phyloP scores from a whole-genome alignment of 2,329 filamentous ascomycete species.

The Harringtonia lauricola region DNA sequence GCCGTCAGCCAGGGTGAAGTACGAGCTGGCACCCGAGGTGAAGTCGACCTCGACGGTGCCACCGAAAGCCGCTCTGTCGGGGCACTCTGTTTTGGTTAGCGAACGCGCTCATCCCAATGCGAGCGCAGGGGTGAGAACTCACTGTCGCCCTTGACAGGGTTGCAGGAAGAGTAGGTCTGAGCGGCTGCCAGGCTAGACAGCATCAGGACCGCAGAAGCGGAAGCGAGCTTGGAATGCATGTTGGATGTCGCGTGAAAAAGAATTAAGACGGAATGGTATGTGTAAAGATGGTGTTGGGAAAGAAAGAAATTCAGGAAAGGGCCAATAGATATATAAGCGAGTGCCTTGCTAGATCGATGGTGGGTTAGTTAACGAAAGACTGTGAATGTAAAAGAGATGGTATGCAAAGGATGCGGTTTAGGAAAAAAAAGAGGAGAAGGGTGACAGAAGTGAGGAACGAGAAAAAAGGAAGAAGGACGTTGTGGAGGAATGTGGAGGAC shows the following conservation, averaged over 20 bases:
- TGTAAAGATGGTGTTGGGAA: neutral
- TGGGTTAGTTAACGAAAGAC: neutral
- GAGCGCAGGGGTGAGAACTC: slow-evolving; percentile 9
- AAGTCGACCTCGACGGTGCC: slow-evolving; percentile 58
- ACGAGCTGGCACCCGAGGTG: slow-evolving; percentile 54
- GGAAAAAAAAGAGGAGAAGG: neutral
- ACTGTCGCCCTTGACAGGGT: slow-evolving; percentile 38
- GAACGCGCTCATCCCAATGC: neutral
- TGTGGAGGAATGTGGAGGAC: neutral
- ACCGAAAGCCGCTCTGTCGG: slow-evolving; percentile 66
- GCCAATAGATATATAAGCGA: neutral
- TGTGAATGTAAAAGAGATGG: neutral
- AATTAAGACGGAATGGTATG: neutral
- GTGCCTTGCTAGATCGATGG: neutral
- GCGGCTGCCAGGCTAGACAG: slow-evolving; percentile 37
- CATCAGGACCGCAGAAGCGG: slow-evolving; percentile 34
- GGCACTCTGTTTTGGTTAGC: slow-evolving; percentile 59
- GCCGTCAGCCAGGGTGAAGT: slow-evolving; percentile 34
- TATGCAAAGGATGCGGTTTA: neutral
- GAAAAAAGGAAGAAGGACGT: neutral
- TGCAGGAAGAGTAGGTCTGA: slow-evolving; percentile 46
- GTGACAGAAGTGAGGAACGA: neutral
- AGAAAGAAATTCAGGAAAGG: slow-evolving; percentile 6
- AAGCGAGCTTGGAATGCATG: slow-evolving; percentile 36
- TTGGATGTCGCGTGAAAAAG: too few species aligned